phyloP scores from a whole-genome alignment of 2,329 filamentous ascomycete species.

The Escovopsis sp. region DNA sequence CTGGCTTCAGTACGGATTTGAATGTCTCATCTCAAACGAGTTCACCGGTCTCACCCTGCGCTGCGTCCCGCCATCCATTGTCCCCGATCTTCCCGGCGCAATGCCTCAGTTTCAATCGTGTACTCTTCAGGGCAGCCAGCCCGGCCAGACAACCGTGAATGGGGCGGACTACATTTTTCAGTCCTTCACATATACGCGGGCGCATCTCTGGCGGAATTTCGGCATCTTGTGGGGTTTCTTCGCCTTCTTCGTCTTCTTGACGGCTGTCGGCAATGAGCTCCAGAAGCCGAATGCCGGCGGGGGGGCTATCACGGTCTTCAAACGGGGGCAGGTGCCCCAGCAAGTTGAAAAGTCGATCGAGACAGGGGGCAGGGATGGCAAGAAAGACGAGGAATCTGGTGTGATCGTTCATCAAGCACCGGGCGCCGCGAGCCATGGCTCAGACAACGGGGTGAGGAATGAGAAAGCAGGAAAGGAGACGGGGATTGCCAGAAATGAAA shows the following conservation, averaged over 20 bases:
- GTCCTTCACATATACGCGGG: conserved; percentile 37
- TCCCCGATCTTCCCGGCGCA: conserved; percentile 28
- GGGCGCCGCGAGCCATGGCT: conserved; percentile 32
- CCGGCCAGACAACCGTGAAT: conserved; percentile 28
- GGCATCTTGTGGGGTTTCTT: conserved; percentile 64
- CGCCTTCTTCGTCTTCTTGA: conserved; percentile 58
- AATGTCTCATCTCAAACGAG: conserved; percentile 53
- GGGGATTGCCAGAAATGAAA: conserved; percentile 44
- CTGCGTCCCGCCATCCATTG: conserved; percentile 42
- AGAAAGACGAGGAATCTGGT: conserved; percentile 35
- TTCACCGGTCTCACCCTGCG: conserved; percentile 39
- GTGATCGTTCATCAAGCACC: conserved; percentile 35
- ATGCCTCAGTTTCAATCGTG: conserved; percentile 34
- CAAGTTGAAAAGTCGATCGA: conserved; percentile 41
- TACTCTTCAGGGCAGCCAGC: conserved; percentile 29
- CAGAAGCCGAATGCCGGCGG: conserved; percentile 45
- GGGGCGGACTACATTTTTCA: conserved; percentile 40
- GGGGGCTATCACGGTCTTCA: conserved; percentile 44
- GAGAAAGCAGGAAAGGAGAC: conserved; percentile 19
- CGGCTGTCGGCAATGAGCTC: conserved; percentile 52
- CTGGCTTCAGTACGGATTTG: conserved; percentile 54
- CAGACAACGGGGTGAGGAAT: conserved; percentile 12
- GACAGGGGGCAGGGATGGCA: conserved; percentile 26
- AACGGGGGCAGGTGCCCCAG: conserved; percentile 47
- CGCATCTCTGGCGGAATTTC: conserved; percentile 60